Percentiles rank a stretch among this genome's conserved stretches.
Conservation (phyloP, 768 basidiomycete genomes). For the Mycena metata region DNA sequence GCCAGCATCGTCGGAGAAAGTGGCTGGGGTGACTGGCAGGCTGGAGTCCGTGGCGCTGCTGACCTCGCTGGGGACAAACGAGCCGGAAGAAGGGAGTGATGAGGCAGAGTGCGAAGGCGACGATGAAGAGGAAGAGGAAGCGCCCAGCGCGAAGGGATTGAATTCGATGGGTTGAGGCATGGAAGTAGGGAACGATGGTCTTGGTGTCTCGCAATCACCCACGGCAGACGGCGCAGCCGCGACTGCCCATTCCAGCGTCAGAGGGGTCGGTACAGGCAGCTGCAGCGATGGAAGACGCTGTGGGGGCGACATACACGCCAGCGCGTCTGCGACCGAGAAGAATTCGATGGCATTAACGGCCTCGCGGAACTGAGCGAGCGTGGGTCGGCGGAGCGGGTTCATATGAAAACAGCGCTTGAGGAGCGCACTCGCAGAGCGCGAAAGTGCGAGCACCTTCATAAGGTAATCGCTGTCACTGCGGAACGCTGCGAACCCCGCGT, state of each 20-base stretch:
- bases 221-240: background rate
- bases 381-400: slow-evolving; percentile 29
- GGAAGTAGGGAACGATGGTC: background rate
- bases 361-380: slow-evolving; percentile 19
- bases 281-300: background rate
- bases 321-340: slow-evolving; percentile 10
- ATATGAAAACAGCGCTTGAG: slow-evolving; percentile 27
- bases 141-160: slow-evolving; percentile 4
- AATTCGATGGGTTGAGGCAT: too few relatives aligned
- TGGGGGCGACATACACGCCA: background rate
- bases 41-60: slow-evolving; percentile 8
- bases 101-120: background rate
- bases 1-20: background rate
- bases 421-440: slow-evolving; percentile 17
- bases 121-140: background rate
- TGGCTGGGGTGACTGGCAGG: slow-evolving; percentile 3
- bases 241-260: slow-evolving; percentile 1
- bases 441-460: slow-evolving; percentile 12
- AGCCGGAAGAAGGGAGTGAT: background rate
- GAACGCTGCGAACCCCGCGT: slow-evolving; percentile 20
- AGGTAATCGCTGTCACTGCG: slow-evolving; percentile 17
- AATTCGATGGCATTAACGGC: slow-evolving; percentile 16
- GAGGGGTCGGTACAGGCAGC: background rate
- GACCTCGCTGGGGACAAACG: background rate
- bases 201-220: slow-evolving; percentile 9